Evolutionary conservation across 75 land plant genomes (phyloP).

Genomic region (Selaginella moellendorffii): DNA sequence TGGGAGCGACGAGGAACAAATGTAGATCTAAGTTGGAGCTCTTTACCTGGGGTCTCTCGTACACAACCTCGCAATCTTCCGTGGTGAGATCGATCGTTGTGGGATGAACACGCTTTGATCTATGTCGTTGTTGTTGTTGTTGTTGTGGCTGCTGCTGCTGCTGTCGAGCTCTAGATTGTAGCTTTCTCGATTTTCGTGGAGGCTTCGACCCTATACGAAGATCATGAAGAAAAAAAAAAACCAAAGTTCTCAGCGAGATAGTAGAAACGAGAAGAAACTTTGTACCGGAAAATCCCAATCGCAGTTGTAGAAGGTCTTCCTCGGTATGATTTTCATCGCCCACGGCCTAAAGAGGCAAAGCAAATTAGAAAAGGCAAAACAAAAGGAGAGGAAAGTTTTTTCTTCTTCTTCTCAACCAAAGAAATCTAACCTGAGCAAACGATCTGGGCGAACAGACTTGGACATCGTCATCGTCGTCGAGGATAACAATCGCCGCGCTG

Average conservation of each 20-base stretch:
- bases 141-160: not conserved
- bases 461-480: conserved; percentile 6
- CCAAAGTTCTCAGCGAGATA: not conserved
- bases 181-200: not conserved
- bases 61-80: conserved; percentile 6
- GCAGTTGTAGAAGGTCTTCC: not conserved
- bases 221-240: not conserved
- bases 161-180: not conserved
- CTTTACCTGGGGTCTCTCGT: not conserved
- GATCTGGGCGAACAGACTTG: conserved; percentile 3
- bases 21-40: not conserved
- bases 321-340: not conserved
- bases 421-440: conserved; percentile 5
- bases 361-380: too few species aligned
- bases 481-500: not conserved
- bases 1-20: too few species aligned
- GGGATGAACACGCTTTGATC: not conserved
- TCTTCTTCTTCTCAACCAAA: not conserved
- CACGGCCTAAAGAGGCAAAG: not conserved
- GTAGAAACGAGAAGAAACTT: not conserved
- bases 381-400: too few species aligned
- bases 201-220: not conserved
- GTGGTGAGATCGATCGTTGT: conserved; percentile 4
- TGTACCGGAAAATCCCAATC: not conserved
- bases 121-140: not conserved